A percentile compares a stretch with the other conserved stretches of the same genome.
Evolutionary conservation across 2,329 filamentous ascomycete genomes (phyloP).

Genomic region (Metarhizium album): DNA sequence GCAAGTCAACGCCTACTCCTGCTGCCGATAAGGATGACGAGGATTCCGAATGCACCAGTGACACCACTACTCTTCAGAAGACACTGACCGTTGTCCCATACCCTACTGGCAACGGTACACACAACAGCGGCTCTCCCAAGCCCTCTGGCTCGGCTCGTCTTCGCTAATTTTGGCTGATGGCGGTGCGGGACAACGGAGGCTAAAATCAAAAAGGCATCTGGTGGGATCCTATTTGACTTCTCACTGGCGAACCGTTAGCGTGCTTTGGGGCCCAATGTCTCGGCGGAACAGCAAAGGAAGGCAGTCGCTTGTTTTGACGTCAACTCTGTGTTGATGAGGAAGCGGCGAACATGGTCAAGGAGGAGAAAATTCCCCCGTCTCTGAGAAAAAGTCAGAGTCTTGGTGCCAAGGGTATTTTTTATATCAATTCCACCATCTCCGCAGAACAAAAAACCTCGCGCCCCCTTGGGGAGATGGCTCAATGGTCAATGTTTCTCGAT

Average conservation of each 20-base stretch:
- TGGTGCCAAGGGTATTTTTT: neutral
- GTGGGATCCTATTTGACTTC: neutral
- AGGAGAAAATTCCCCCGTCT: neutral
- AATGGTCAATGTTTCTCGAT: neutral
- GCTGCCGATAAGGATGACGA: slow-evolving; percentile 15
- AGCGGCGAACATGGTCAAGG: neutral
- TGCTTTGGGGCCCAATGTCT: neutral
- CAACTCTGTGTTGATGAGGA: neutral
- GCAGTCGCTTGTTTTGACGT: neutral
- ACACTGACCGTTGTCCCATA: slow-evolving; percentile 30
- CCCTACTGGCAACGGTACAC: slow-evolving; percentile 28
- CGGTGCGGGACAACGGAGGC: slow-evolving; percentile 3
- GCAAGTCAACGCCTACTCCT: slow-evolving; percentile 5
- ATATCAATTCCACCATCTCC: slow-evolving; percentile 1
- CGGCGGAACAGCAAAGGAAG: neutral
- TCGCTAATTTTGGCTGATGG: slow-evolving; percentile 14
- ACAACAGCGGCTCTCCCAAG: slow-evolving; percentile 19
- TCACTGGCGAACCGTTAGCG: neutral
- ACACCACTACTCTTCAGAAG: slow-evolving; percentile 15
- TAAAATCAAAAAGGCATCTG: neutral
- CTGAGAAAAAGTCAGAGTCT: neutral
- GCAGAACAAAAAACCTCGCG: neutral
- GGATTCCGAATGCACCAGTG: slow-evolving; percentile 12
- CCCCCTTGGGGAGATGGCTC: neutral
- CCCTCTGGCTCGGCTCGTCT: slow-evolving; percentile 26